These are phyloP conservation scores for Dictyostelium purpureum DNA, from an alignment of 78 protist genomes.

Conservation along the genomic window DNA sequence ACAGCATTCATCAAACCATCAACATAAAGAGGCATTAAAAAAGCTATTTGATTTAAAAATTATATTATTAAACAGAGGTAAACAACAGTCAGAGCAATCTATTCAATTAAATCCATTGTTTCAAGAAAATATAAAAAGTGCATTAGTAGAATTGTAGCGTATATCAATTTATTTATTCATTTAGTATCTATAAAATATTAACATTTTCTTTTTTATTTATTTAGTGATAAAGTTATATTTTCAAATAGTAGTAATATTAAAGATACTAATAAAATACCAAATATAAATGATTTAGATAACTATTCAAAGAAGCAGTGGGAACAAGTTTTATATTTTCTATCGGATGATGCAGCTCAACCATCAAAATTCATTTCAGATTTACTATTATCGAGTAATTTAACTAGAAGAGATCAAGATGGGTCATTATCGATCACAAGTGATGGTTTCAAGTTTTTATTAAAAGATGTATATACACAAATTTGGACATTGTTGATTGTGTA, in stretches of 20 bases:
- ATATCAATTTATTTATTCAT: neutral
- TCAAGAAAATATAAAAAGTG: slow-evolving; percentile 18
- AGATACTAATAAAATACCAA: slow-evolving; percentile 13
- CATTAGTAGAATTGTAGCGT: slow-evolving; percentile 23
- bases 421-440: slow-evolving; percentile 43
- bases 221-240: slow-evolving; percentile 18
- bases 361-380: slow-evolving; percentile 37
- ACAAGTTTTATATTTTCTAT: slow-evolving; percentile 48
- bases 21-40: slow-evolving; percentile 24
- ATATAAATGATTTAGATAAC: slow-evolving; percentile 27
- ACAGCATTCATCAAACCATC: slow-evolving; percentile 14
- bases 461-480: slow-evolving; percentile 59
- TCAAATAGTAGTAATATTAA: neutral
- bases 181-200: neutral
- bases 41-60: slow-evolving; percentile 42
- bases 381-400: slow-evolving; percentile 22
- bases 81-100: neutral
- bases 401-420: neutral
- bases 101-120: slow-evolving; percentile 32
- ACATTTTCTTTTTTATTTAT: neutral
- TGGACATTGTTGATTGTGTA: slow-evolving; percentile 54
- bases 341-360: slow-evolving; percentile 25
- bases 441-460: slow-evolving; percentile 47
- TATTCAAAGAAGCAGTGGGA: slow-evolving; percentile 69
- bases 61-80: neutral